phyloP scores from a whole-genome alignment of 169 alveolate species.

The Theileria sp. region DNA sequence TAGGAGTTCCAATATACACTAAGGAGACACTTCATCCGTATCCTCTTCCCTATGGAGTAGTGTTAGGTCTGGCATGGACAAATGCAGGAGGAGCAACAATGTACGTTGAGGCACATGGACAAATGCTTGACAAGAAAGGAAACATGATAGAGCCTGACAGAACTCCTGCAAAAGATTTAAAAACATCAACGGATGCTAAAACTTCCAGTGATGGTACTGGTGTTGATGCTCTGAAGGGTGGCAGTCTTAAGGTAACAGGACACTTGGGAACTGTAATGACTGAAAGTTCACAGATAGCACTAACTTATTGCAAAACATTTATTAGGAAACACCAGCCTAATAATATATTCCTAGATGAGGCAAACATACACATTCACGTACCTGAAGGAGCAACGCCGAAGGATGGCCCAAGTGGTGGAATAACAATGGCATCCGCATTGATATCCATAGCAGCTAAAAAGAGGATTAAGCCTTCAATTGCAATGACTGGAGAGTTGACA shows the following conservation, averaged over 20 bases:
- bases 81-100: slow-evolving; percentile 90
- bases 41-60: slow-evolving; percentile 83
- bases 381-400: slow-evolving; percentile 95
- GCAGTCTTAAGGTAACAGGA: slow-evolving; percentile 87
- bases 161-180: slow-evolving; percentile 11
- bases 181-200: neutral
- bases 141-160: slow-evolving; percentile 53
- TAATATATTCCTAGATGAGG: slow-evolving; percentile 79
- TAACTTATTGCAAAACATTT: slow-evolving; percentile 84
- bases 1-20: slow-evolving; percentile 63
- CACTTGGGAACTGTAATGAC: slow-evolving; percentile 90
- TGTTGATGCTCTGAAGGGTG: slow-evolving; percentile 19
- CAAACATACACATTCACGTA: slow-evolving; percentile 86
- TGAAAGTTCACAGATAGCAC: slow-evolving; percentile 89
- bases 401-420: slow-evolving; percentile 95
- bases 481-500: slow-evolving; percentile 96
- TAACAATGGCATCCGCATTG: slow-evolving; percentile 88
- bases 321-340: slow-evolving; percentile 64
- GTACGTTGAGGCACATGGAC: slow-evolving; percentile 86
- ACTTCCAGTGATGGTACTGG: slow-evolving; percentile 5
- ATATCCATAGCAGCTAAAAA: slow-evolving; percentile 79
- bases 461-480: slow-evolving; percentile 77
- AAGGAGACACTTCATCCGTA: slow-evolving; percentile 61
- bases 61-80: slow-evolving; percentile 93
- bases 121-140: slow-evolving; percentile 39